Base-by-base conservation (phyloP, 2,329 filamentous ascomycete genomes). In the Scleromitrula shiraiana region DNA sequence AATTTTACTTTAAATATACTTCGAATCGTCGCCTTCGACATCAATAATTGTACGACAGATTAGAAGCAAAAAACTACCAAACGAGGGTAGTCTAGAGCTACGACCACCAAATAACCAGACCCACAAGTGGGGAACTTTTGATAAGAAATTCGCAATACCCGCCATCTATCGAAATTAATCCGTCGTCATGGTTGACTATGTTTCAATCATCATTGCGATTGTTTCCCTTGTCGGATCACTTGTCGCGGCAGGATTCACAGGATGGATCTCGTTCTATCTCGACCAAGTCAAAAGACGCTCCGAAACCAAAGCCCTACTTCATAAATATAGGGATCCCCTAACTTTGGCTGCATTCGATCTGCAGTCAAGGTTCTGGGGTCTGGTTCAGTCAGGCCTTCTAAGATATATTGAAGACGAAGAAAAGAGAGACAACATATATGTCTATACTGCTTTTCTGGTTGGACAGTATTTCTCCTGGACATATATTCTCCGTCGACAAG, bases 391-490 rank as follows among this genome's bases (percentile, higher is more conserved):
- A 2, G 39, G 38, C 8, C 49, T 59, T 15, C 53, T 59, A 10
- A 22, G 29, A 7, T 56, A 54, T 30, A 15, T 33, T 33, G 38
- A 52, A 1, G 50, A 54, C 15, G 42, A 50, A 3, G 50, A 54
- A 4, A 57, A 56, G 26, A 50, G 48, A 12, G 56, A 58, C 26
- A 43, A 57, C 9, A 45, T 58, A 1, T 56, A 51, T 44, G 51
- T 57, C 12, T 58, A 59, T 39, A 58, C 57, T 3, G 51, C 56
- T 20, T 58, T 59, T 43, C 42, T 59, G 14, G 49, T 59, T 7
- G 57, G 57, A 9, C 56, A 59, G 29, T 59, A 58, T 39, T 29
- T 59, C 20, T 59, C 57, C 4, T 59, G 57, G 57, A 56, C 53
- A 9, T 59, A 56, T 29, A 55, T 59, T 23, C 32, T 59, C 6